phyloP scores from a whole-genome alignment of 2,329 filamentous ascomycete genomes.

The Xylariaceae sp. region DNA sequence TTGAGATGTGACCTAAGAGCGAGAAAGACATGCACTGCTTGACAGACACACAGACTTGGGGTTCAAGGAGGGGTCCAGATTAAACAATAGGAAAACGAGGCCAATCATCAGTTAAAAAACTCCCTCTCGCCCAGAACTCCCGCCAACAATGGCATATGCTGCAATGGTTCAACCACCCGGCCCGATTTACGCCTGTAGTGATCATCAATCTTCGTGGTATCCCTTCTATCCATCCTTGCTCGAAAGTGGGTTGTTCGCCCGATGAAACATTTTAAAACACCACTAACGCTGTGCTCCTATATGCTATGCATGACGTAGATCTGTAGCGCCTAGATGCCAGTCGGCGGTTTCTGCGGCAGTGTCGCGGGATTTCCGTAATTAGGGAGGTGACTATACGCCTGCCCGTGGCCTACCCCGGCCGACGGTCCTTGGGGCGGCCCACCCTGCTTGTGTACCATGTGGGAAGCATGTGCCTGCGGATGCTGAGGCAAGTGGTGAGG shows the following conservation, averaged over 20 bases:
- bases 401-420: constrained; percentile 28
- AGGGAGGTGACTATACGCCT: constrained; percentile 48
- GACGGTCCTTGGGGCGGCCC: constrained; percentile 35
- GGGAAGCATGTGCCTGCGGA: constrained; percentile 39
- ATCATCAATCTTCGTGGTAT: constrained; percentile 21
- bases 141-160: constrained; percentile 25
- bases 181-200: constrained; percentile 25
- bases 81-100: constrained; percentile 15
- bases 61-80: constrained; percentile 7
- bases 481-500: constrained; percentile 35
- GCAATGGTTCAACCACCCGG: constrained; percentile 19
- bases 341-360: constrained; percentile 53
- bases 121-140: constrained; percentile 26
- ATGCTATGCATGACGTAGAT: constrained; percentile 22
- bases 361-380: constrained; percentile 56
- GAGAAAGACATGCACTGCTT: too few species aligned
- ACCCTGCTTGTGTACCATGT: constrained; percentile 41
- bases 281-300: constrained; percentile 27
- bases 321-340: constrained; percentile 38
- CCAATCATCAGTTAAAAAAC: constrained; percentile 15
- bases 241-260: constrained; percentile 14
- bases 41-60: too few species aligned
- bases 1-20: too few species aligned
- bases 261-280: constrained; percentile 26
- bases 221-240: constrained; percentile 25